Conservation (phyloP, 1,284 basidiomycete genomes). For the Rhodotorula sp. region DNA sequence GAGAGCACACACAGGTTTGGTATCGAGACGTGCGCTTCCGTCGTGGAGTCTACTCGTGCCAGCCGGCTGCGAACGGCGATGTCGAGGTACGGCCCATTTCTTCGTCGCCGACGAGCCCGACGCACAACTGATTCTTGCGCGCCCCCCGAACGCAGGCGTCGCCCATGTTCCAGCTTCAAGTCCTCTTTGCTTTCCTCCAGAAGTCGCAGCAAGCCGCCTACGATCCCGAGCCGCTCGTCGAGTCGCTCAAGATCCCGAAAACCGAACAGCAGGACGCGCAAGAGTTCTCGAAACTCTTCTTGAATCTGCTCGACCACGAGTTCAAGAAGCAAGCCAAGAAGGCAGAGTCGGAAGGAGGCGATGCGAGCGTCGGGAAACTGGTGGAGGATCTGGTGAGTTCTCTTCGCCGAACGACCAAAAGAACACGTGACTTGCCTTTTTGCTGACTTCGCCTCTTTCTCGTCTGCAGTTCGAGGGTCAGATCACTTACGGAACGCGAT, state of each 20-base stretch:
- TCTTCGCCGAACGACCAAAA: not conserved
- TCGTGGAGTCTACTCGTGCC: constrained; percentile 59
- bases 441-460: constrained; percentile 2
- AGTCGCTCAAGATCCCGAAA: constrained; percentile 72
- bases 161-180: constrained; percentile 54
- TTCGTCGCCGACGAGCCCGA: not conserved
- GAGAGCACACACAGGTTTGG: constrained; percentile 57
- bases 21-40: constrained; percentile 65
- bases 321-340: constrained; percentile 65
- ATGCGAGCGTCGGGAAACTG: constrained; percentile 10
- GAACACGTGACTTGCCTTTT: not conserved
- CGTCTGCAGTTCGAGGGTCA: constrained; percentile 72
- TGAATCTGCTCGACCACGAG: constrained; percentile 77
- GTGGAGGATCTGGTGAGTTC: constrained; percentile 17
- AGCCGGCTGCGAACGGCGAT: constrained; percentile 55
- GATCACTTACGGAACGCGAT: constrained; percentile 72
- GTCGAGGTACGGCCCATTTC: constrained; percentile 54
- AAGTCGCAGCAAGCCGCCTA: constrained; percentile 65
- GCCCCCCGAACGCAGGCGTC: constrained; percentile 34
- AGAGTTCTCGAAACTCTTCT: constrained; percentile 93
- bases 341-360: constrained; percentile 14
- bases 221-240: constrained; percentile 76
- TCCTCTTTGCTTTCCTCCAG: constrained; percentile 71
- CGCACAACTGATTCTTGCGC: not conserved
- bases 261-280: constrained; percentile 90